These are phyloP conservation scores for Claviceps purpurea DNA, from an alignment of 2,329 filamentous ascomycete genomes.

Conservation along the genomic window DNA sequence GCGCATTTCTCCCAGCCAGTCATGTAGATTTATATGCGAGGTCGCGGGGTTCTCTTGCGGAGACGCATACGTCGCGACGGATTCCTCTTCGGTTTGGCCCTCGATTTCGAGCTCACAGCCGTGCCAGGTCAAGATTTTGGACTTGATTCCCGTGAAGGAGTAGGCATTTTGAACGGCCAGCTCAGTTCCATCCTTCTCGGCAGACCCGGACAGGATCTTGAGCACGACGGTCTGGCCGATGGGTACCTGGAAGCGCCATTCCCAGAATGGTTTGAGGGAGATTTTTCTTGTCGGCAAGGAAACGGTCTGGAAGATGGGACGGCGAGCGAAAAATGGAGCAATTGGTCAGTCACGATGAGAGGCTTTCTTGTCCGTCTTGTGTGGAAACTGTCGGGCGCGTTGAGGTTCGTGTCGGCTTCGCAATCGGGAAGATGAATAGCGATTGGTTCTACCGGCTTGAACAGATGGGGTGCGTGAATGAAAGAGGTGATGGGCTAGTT, in stretches of 20 bases:
- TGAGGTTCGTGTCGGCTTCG: not conserved
- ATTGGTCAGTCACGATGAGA: not conserved
- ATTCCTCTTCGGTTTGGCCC: conserved; percentile 40
- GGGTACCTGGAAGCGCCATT: conserved; percentile 69
- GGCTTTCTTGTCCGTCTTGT: not conserved
- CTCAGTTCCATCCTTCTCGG: conserved; percentile 91
- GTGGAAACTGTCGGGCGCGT: not conserved
- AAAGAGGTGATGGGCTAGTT: conserved; percentile 3
- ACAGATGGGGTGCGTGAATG: not conserved
- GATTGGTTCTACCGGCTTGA: not conserved
- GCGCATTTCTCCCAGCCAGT: conserved; percentile 65
- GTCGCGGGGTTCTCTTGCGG: conserved; percentile 71
- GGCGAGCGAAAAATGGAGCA: not conserved
- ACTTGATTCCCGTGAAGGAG: conserved; percentile 67
- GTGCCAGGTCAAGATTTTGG: conserved; percentile 83
- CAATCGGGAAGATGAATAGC: not conserved
- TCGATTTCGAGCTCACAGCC: conserved; percentile 76
- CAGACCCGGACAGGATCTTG: conserved; percentile 65
- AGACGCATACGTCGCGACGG: conserved; percentile 47
- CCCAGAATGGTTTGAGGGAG: conserved; percentile 48
- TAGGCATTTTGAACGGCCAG: conserved; percentile 71
- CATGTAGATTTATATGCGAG: conserved; percentile 74
- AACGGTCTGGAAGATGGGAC: conserved; percentile 14
- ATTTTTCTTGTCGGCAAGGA: conserved; percentile 31
- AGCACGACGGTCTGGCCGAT: conserved; percentile 28